Percentiles rank a stretch among this genome's conserved stretches.
These are phyloP conservation scores for Juncus effusus DNA, from an alignment of 176 grass and related monocot species.

Conservation along the genomic window DNA sequence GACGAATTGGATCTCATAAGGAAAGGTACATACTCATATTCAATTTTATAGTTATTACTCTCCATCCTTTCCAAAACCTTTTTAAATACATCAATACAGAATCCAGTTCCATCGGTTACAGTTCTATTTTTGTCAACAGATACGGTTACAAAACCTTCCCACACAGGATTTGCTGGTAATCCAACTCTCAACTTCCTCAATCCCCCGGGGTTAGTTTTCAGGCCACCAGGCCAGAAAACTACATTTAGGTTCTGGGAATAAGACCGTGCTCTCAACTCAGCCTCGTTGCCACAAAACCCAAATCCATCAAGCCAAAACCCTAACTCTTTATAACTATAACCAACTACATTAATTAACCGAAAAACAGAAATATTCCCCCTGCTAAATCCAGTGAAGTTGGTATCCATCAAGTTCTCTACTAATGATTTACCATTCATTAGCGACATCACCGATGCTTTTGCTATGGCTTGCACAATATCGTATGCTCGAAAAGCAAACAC, in stretches of 20 bases:
- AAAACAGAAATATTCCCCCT: slow-evolving; percentile 2
- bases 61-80: slow-evolving; percentile 18
- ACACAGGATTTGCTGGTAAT: slow-evolving; percentile 6
- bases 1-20: too few species aligned
- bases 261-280: background rate
- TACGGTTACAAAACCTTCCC: background rate
- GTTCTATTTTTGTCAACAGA: background rate
- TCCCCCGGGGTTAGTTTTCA: background rate
- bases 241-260: background rate
- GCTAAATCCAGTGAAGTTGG: slow-evolving; percentile 24
- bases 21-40: slow-evolving; percentile 13
- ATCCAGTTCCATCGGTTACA: background rate
- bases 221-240: slow-evolving; percentile 26
- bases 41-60: slow-evolving; percentile 15
- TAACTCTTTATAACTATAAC: slow-evolving; percentile 23
- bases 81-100: slow-evolving; percentile 36
- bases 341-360: slow-evolving; percentile 33
- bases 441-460: background rate
- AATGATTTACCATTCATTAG: background rate
- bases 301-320: slow-evolving; percentile 22
- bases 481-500: slow-evolving; percentile 21
- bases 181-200: slow-evolving; percentile 28
- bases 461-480: slow-evolving; percentile 28
- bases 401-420: background rate
- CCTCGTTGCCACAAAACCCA: slow-evolving; percentile 23